These are phyloP conservation scores for Alternaria triticina DNA, from an alignment of 2,329 filamentous ascomycete genomes.

Conservation along the genomic window DNA sequence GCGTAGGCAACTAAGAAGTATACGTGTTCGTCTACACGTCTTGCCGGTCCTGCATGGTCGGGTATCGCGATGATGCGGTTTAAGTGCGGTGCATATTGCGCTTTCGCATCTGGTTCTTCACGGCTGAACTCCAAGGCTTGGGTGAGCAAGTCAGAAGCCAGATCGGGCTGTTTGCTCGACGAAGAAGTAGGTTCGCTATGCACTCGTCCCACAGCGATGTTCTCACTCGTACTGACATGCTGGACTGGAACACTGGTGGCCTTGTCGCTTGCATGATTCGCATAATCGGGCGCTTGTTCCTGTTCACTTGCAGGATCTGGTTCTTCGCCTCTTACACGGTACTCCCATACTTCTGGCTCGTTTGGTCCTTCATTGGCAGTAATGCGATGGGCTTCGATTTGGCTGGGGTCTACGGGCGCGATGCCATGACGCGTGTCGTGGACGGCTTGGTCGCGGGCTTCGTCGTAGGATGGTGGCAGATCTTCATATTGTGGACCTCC, in stretches of 20 bases:
- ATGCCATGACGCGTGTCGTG: slow-evolving; percentile 35
- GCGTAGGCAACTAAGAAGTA: slow-evolving; percentile 41
- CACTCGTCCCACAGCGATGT: slow-evolving; percentile 32
- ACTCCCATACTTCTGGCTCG: slow-evolving; percentile 34
- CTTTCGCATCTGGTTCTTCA: slow-evolving; percentile 32
- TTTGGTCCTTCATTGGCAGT: slow-evolving; percentile 29
- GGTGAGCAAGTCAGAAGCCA: slow-evolving; percentile 20
- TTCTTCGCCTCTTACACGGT: slow-evolving; percentile 28
- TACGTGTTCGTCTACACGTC: slow-evolving; percentile 14
- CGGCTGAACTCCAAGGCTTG: slow-evolving; percentile 35
- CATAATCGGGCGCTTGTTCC: slow-evolving; percentile 30
- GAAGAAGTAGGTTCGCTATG: neutral
- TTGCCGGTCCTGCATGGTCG: slow-evolving; percentile 11
- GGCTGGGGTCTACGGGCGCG: slow-evolving; percentile 32
- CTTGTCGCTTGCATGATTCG: slow-evolving; percentile 19
- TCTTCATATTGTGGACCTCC: slow-evolving; percentile 45
- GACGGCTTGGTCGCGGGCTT: slow-evolving; percentile 41
- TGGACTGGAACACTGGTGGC: slow-evolving; percentile 34
- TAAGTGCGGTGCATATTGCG: slow-evolving; percentile 31
- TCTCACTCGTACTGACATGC: slow-evolving; percentile 25
- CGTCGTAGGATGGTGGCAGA: slow-evolving; percentile 46
- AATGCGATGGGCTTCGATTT: slow-evolving; percentile 36
- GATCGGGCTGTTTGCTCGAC: slow-evolving; percentile 4
- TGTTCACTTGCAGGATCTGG: slow-evolving; percentile 20
- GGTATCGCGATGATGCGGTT: slow-evolving; percentile 36